Percentiles rank a stretch among this genome's conserved stretches.
phyloP scores from a whole-genome alignment of 495 filamentous ascomycete genomes.

The Penicillium samsonianum region DNA sequence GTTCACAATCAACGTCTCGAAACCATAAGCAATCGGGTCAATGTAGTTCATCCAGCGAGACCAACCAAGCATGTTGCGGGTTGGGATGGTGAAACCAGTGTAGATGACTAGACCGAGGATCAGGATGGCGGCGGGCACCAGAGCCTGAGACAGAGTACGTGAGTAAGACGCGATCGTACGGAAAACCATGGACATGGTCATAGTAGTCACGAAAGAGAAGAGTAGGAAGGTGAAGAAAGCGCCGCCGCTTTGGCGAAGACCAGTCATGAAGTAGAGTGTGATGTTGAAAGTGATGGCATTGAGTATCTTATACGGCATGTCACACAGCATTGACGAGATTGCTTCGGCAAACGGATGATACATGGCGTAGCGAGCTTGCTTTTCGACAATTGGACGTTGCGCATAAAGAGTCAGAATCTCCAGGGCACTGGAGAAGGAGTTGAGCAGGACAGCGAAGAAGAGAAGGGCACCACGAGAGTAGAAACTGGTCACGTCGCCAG shows the following conservation, averaged over 20 bases:
- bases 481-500: constrained; percentile 66
- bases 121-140: constrained; percentile 53
- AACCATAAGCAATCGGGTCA: constrained; percentile 53
- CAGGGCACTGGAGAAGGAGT: constrained; percentile 81
- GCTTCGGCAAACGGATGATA: constrained; percentile 68
- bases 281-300: constrained; percentile 57
- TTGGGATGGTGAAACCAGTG: constrained; percentile 55
- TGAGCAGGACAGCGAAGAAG: constrained; percentile 91
- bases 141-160: constrained; percentile 53
- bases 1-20: constrained; percentile 53
- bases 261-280: constrained; percentile 63
- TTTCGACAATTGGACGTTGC: constrained; percentile 68
- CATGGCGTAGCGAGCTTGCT: constrained; percentile 66
- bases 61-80: constrained; percentile 54
- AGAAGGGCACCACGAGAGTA: constrained; percentile 81
- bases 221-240: constrained; percentile 66
- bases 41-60: constrained; percentile 57
- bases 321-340: constrained; percentile 60
- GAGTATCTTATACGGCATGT: constrained; percentile 59
- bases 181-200: constrained; percentile 64
- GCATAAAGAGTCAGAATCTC: constrained; percentile 68
- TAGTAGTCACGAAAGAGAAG: constrained; percentile 53
- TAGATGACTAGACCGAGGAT: constrained; percentile 56
- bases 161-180: constrained; percentile 53
- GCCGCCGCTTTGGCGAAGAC: constrained; percentile 48